Conservation (phyloP, 2,329 filamentous ascomycete species). For the Exserohilum rostratum region DNA sequence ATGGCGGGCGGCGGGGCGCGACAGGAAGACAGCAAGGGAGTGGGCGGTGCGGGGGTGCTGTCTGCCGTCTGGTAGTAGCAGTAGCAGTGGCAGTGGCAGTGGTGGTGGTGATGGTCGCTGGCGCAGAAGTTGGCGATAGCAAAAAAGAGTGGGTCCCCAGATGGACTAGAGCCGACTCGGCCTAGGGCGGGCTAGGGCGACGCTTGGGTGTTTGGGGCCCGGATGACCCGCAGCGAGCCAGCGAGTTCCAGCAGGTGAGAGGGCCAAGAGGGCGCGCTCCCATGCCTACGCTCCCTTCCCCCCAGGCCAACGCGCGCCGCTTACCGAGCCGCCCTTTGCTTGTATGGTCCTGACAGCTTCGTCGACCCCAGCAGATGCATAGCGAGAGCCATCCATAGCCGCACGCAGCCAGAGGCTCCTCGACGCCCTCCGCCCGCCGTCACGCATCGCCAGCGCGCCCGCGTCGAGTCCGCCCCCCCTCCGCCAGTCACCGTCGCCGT, state of each 20-base stretch:
- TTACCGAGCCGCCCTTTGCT: constrained; percentile 6
- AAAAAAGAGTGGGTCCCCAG: constrained; percentile 11
- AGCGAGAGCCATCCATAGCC: too few relatives aligned
- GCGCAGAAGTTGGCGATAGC: constrained; percentile 3
- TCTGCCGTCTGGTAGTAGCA: too few relatives aligned
- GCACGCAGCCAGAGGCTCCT: too few relatives aligned
- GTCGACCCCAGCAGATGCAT: not conserved
- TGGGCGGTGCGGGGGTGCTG: too few relatives aligned
- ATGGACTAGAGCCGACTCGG: too few relatives aligned
- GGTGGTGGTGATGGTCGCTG: too few relatives aligned
- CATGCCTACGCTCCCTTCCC: not conserved
- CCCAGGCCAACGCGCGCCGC: constrained; percentile 5
- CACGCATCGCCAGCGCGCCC: not conserved
- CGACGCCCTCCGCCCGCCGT: too few relatives aligned
- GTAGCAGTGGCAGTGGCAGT: too few relatives aligned
- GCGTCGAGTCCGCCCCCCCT: not conserved
- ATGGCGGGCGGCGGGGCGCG: constrained; percentile 54
- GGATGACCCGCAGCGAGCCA: constrained; percentile 1
- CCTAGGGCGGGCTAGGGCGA: too few relatives aligned
- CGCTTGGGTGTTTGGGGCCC: too few relatives aligned
- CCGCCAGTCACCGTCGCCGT: not conserved
- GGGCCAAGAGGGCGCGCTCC: not conserved
- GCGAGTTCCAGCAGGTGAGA: too few relatives aligned
- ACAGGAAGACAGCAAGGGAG: too few relatives aligned
- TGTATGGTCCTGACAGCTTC: not conserved